phyloP scores from a whole-genome alignment of 139 green algal species.

The Coelastrella sp. region DNA sequence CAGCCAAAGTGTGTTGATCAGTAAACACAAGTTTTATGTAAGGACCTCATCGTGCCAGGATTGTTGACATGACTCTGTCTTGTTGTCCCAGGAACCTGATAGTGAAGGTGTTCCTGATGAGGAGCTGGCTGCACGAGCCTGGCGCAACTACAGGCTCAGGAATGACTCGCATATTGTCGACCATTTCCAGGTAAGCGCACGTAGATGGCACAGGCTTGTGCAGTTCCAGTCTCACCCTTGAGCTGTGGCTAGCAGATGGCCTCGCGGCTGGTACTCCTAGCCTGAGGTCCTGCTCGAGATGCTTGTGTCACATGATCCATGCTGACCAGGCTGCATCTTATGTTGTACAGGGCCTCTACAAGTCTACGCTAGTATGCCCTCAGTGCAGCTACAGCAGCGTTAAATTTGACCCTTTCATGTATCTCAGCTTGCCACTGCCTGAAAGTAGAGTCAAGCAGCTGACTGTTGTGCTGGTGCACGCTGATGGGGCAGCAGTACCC shows the following conservation, averaged over 20 bases:
- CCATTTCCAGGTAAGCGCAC: slow-evolving; percentile 77
- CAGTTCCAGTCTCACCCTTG: background rate
- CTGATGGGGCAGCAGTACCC: slow-evolving; percentile 59
- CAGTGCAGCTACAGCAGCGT: slow-evolving; percentile 77
- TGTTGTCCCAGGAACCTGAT: slow-evolving; percentile 75
- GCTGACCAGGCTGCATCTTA: too few species aligned
- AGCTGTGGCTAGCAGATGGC: too few species aligned
- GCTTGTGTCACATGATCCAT: too few species aligned
- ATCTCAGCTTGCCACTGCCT: slow-evolving; percentile 94
- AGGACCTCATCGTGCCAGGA: too few species aligned
- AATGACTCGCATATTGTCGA: slow-evolving; percentile 96
- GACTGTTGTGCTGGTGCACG: slow-evolving; percentile 69
- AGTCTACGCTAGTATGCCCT: slow-evolving; percentile 91
- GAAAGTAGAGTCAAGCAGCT: slow-evolving; percentile 60
- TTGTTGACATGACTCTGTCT: too few species aligned
- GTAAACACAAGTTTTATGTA: too few species aligned
- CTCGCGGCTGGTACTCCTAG: too few species aligned
- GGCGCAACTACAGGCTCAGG: slow-evolving; percentile 84
- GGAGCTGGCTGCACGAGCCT: slow-evolving; percentile 85
- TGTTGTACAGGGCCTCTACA: slow-evolving; percentile 91
- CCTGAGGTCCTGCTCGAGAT: too few species aligned
- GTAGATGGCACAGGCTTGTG: background rate
- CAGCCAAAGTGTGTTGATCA: too few species aligned
- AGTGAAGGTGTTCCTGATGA: slow-evolving; percentile 78
- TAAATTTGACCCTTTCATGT: slow-evolving; percentile 98